Evolutionary conservation across 1,284 basidiomycete species (phyloP), one percentile per base, ranked within the genome.

Genomic region (Volvariella volvacea): DNA sequence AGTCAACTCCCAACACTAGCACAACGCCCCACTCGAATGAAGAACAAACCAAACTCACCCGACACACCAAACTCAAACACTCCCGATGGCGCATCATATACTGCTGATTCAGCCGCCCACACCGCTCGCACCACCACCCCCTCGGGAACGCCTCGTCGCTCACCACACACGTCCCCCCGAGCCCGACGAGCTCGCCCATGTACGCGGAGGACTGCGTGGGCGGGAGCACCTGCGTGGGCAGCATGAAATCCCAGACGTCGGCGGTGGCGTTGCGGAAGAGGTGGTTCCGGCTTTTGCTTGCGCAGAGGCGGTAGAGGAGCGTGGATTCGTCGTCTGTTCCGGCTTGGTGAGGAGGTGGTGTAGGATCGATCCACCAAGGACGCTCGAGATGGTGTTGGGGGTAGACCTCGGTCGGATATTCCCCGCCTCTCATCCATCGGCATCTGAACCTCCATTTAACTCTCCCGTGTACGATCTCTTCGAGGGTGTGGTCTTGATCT

Each of bases 31-130:
- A n/a, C n/a, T n/a, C 36, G 17, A 17, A 38, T 8, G 17, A 14
- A 12, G 9, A 12, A 40, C 8, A 22, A 17, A 15, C 43, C 19
- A 33, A 22, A 52, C 56, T 32, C 43, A 64, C 67, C 56, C 57
- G 52, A 48, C 68, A 71, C 14, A 46, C 44, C n/a, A 49, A 47
- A 48, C 63, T 62, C 2, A 51, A 44, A 54, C 71, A 74, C 39
- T 54, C 49, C 28, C 65, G 59, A 50, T 68, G 66, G 30, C 70
- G 55, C 49, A 73, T 55, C 33, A 62, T 56, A 17, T 49, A 52
- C 51, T 70, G 66, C 28, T 63, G 65, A 44, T 71, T 72, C 44
- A 74, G 43, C 50, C 62, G 62, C 8, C 71, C 70, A 46, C 72
- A 74, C 1, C 43, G 25, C 4, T 21, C 30, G 42, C 72, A 74